phyloP scores from a whole-genome alignment of 257 asterid species.

The Hygrophila difformis region DNA sequence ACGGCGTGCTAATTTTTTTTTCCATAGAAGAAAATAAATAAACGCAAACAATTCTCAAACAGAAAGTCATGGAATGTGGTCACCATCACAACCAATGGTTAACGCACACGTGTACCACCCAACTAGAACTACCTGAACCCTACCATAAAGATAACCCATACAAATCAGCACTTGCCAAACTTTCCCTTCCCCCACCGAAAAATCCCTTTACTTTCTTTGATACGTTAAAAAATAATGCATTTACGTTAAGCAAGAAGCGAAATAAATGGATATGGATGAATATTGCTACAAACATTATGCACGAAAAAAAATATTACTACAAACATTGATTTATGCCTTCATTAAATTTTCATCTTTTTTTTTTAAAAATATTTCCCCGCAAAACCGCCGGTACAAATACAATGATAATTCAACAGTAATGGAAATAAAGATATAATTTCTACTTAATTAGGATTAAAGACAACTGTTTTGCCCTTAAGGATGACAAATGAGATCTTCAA shows the following conservation, averaged over 20 bases:
- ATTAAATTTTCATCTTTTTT: constrained; percentile 1
- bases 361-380: no score
- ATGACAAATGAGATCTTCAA: constrained; percentile 11
- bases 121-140: constrained; percentile 30
- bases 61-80: background rate
- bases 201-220: no score
- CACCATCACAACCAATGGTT: constrained; percentile 8
- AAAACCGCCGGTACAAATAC: constrained; percentile 11
- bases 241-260: no score
- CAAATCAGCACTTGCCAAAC: constrained; percentile 29
- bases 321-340: constrained; percentile 13
- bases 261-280: no score
- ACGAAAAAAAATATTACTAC: no score
- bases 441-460: background rate
- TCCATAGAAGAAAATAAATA: no score
- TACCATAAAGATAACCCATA: constrained; percentile 13
- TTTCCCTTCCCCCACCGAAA: background rate
- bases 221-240: no score
- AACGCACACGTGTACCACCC: constrained; percentile 30
- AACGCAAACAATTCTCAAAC: no score
- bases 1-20: no score
- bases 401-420: constrained; percentile 3
- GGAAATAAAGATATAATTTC: constrained; percentile 7
- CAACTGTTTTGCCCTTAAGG: background rate
- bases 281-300: no score